Evolutionary conservation across 2,329 filamentous ascomycete genomes (phyloP).

Genomic region (Colletotrichum viniferum): DNA sequence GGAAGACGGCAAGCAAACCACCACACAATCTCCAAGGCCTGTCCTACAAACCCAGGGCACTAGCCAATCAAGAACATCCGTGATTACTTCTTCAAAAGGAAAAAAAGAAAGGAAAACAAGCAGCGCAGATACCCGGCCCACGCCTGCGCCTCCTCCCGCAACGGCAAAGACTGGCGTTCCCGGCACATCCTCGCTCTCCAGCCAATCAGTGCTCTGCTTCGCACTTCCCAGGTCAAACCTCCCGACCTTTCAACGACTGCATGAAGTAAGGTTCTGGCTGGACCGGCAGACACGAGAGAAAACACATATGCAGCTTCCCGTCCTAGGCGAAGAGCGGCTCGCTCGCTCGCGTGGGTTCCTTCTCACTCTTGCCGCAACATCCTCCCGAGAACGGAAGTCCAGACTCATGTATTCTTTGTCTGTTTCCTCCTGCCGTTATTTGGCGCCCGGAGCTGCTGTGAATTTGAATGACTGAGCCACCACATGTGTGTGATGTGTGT

Average conservation of each 20-base stretch:
- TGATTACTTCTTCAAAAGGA: background rate
- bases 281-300: background rate
- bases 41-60: background rate
- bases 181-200: background rate
- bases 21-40: background rate
- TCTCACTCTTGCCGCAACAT: background rate
- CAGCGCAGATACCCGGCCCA: background rate
- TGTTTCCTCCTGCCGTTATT: background rate
- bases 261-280: background rate
- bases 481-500: background rate
- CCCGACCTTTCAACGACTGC: background rate
- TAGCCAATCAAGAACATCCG: background rate
- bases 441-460: background rate
- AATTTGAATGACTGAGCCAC: background rate
- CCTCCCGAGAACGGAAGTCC: background rate
- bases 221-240: background rate
- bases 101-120: background rate
- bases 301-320: background rate
- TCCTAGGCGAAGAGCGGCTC: background rate
- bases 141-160: background rate
- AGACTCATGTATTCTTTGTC: background rate
- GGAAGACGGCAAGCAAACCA: background rate
- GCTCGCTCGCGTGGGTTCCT: background rate
- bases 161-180: background rate
- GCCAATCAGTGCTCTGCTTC: background rate